phyloP scores from a whole-genome alignment of 371 early-diverging fungal species.

The Zychaea mexicana region DNA sequence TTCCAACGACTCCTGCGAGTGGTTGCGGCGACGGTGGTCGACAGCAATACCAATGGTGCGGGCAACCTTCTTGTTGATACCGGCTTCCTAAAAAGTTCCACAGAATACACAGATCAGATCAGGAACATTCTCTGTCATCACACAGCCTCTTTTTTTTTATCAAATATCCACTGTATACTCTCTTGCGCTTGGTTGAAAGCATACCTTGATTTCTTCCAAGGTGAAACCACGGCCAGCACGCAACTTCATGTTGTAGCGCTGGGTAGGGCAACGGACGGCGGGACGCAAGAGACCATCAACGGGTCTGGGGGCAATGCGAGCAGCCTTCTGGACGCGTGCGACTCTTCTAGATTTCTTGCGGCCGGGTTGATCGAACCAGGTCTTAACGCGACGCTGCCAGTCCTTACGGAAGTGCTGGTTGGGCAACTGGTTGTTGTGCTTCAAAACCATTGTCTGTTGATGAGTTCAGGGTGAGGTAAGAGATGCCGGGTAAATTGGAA shows the following conservation, averaged over 20 bases:
- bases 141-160: neutral
- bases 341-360: constrained; percentile 92
- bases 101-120: neutral
- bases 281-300: constrained; percentile 97
- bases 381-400: constrained; percentile 97
- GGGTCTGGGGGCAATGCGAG: constrained; percentile 96
- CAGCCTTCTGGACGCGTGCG: constrained; percentile 94
- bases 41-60: constrained; percentile 97
- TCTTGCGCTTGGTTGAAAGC: neutral
- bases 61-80: constrained; percentile 94
- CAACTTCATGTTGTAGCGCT: constrained; percentile 99
- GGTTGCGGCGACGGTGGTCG: constrained; percentile 98
- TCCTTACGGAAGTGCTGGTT: constrained; percentile 99
- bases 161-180: too few species aligned
- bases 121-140: neutral
- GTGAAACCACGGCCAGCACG: constrained; percentile 99
- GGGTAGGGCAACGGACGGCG: constrained; percentile 96
- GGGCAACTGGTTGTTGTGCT: constrained; percentile 99
- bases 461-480: neutral
- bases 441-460: constrained; percentile 65
- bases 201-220: constrained; percentile 96
- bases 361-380: constrained; percentile 99
- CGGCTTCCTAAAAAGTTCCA: constrained; percentile 73
- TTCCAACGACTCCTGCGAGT: constrained; percentile 93
- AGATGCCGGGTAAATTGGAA: constrained; percentile 4